Conservation (phyloP, 257 asterid species). For the Henckelia pumila region DNA sequence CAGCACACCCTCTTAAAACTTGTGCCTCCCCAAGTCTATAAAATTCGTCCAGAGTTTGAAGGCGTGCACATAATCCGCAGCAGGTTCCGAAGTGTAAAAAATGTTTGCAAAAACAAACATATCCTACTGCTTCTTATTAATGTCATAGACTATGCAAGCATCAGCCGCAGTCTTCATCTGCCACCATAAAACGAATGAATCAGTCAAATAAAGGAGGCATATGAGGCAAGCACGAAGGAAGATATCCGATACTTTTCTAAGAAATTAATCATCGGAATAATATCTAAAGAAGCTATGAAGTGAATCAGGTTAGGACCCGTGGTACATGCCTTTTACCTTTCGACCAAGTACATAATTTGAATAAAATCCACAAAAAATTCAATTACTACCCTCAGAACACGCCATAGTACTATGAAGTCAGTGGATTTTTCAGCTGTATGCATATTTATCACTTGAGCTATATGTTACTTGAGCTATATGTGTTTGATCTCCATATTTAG, state of each 20-base stretch:
- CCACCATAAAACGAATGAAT: constrained; percentile 27
- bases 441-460: not conserved
- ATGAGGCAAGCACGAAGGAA: not conserved
- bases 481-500: not conserved
- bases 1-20: not conserved
- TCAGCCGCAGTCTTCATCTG: constrained; percentile 19
- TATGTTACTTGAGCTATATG: not conserved
- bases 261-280: not conserved
- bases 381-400: not conserved
- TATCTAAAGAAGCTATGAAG: not conserved
- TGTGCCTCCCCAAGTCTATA: not conserved
- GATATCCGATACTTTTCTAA: not conserved
- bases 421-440: not conserved
- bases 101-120: constrained; percentile 18
- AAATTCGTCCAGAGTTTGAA: constrained; percentile 21
- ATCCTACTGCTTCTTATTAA: constrained; percentile 59
- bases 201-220: constrained; percentile 18
- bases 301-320: not conserved
- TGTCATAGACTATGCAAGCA: constrained; percentile 80
- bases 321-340: not conserved
- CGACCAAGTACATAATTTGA: not conserved
- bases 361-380: not conserved
- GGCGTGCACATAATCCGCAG: not conserved
- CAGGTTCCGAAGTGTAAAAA: not conserved
- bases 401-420: not conserved